Base-by-base conservation (phyloP, 2,329 filamentous ascomycete species). In the Cladosporium cucumerinum region DNA sequence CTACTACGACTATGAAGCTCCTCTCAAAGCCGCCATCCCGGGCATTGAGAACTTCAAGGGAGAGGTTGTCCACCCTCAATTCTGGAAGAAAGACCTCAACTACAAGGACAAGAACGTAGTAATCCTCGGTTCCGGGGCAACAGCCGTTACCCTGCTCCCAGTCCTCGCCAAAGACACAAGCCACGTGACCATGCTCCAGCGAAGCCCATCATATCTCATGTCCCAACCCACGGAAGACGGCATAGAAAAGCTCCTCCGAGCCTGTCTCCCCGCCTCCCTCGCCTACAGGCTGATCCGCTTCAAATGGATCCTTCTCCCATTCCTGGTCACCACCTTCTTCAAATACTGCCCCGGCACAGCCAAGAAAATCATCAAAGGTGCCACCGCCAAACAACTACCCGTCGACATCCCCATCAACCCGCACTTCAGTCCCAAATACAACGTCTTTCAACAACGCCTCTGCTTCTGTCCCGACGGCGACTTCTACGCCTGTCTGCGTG, bases 121-220 rank as follows among this genome's bases (percentile, higher is more conserved):
- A 51, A 82, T 94, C 65, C 86, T 95, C 67, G 91, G 91, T 18
- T 89, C 86, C 18, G 92, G 92, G 8, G 92, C 92, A 2, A 96
- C 92, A 0, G 89, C 91, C 7, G 79, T 94, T 57, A 95, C 92
- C 0, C 82, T 96, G 0, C 75, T 96, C 3, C 92, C 92, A 0
- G 85, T 82, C 55, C 78, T 96, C 54, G 86, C 87, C 0, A 79
- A 89, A 51, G 85, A 83, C 46, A 90, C 89, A 5, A 78, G 78
- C 5, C 83, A 85, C 16, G 87, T 93, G 30, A 94, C 90, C 1
- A 92, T 94, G 86, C 82, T 96, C 2, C 92, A 96, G 78, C 86
- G 92, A 64, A 92, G 87, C 54, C 92, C 92, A 0, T 85, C 84
- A 0, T 93, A 91, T 71, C 66, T 76, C 57, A 65, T 76, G 46